Evolutionary conservation across 805 yeast genomes (phyloP), one percentile per base, ranked within the genome.

Genomic region (Priceomyces medius): DNA sequence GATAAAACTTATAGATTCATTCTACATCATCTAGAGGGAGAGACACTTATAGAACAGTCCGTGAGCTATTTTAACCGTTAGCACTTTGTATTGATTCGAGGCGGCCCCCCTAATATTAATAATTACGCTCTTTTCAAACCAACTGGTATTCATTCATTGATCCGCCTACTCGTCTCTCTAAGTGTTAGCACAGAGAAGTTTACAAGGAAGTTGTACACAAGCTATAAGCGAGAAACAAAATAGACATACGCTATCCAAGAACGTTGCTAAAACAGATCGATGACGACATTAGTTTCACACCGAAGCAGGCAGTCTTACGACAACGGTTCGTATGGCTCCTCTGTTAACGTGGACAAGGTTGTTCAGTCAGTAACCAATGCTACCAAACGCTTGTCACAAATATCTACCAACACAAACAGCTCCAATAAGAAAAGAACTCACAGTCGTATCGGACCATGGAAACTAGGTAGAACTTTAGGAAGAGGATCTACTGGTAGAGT

Each of bases 401-500:
- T 73, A 53, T 56, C 74, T 31, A 69, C 77, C 38, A 63, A 60
- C 46, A 70, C 76, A 17, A 64, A 61, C 46, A 65, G 57, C 50
- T 69, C 65, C 10, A 59, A 59, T 41, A 64, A 67, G 61, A 77
- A 55, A 63, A 71, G 73, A 35, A 50, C 50, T 44, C 80, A 76
- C 51, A 75, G 76, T 48, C 74, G 80, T 51, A 82, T 93, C 34
- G 99, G 99, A 2, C 97, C 99, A 2, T 93, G 99, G 99, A 86
- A 88, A 58, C 71, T 93, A 27, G 98, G 98, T 20, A 77, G 91
- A 50, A 93, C 99, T 2, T 70, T 93, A 38, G 99, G 99, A 18
- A 76, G 95, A 44, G 99, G 99, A n/a, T 85, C 96, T 10, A 88
- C 97, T 1, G 98, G 99, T 18, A 77, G 97, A 47, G 99, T 93